phyloP scores from a whole-genome alignment of 2,329 filamentous ascomycete genomes.

The Alternaria gansuensis region DNA sequence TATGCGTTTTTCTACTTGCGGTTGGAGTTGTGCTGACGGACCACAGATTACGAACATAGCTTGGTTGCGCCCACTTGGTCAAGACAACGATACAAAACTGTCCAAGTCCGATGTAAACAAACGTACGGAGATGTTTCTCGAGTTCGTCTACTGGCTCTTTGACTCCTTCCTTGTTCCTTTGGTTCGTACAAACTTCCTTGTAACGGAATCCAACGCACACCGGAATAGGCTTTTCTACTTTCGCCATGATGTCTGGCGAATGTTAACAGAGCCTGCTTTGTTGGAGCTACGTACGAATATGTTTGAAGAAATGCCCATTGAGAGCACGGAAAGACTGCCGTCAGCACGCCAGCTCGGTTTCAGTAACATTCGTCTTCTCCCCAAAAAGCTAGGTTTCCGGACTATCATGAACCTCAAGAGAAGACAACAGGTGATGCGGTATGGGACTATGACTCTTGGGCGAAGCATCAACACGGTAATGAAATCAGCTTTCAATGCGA shows the following conservation, averaged over 20 bases:
- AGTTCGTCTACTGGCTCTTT: conserved; percentile 91
- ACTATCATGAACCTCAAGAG: conserved; percentile 88
- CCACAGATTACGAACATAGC: conserved; percentile 69
- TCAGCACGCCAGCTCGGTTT: conserved; percentile 73
- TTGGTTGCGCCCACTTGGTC: conserved; percentile 73
- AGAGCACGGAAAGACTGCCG: conserved; percentile 66
- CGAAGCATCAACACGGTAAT: conserved; percentile 75
- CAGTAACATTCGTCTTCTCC: conserved; percentile 80
- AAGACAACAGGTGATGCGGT: conserved; percentile 63
- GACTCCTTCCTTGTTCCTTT: conserved; percentile 91
- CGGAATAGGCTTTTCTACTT: conserved; percentile 90
- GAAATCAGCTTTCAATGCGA: conserved; percentile 75
- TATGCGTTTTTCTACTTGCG: conserved; percentile 49
- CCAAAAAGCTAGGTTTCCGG: conserved; percentile 78
- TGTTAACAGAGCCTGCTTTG: conserved; percentile 77
- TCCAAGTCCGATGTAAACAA: conserved; percentile 78
- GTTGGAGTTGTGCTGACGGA: conserved; percentile 25
- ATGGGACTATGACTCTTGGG: conserved; percentile 65
- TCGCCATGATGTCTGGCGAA: conserved; percentile 89
- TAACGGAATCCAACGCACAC: conserved; percentile 86
- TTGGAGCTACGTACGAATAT: conserved; percentile 71
- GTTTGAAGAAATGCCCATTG: conserved; percentile 77
- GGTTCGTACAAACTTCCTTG: conserved; percentile 87
- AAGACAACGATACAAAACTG: conserved; percentile 61
- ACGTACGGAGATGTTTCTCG: conserved; percentile 78